Evolutionary conservation across 805 yeast species (phyloP).

Genomic region (Sugiyamaella smithiae): DNA sequence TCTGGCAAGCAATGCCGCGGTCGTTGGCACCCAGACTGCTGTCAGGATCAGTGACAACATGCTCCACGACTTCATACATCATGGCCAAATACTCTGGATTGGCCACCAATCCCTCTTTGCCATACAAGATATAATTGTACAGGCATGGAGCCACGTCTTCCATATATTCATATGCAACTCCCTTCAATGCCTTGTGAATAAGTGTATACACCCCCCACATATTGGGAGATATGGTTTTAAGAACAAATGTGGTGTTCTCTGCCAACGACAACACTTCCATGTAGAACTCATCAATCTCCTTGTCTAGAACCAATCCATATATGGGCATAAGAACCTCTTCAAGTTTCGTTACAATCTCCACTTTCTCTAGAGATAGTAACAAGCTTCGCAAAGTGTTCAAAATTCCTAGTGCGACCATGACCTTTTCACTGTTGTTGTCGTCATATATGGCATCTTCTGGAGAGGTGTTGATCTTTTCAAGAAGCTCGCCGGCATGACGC

Average conservation of each 20-base stretch:
- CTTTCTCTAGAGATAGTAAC: conserved; percentile 76
- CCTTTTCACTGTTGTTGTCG: conserved; percentile 56
- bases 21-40: conserved; percentile 57
- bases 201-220: conserved; percentile 72
- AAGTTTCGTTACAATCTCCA: conserved; percentile 62
- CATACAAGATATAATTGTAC: conserved; percentile 68
- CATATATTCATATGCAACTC: conserved; percentile 54
- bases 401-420: conserved; percentile 78
- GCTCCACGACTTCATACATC: conserved; percentile 48
- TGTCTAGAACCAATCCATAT: conserved; percentile 60
- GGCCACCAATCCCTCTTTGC: conserved; percentile 47
- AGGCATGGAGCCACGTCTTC: conserved; percentile 76
- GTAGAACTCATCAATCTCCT: conserved; percentile 68
- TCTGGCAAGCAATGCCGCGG: conserved; percentile 54
- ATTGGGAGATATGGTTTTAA: conserved; percentile 58
- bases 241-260: conserved; percentile 60
- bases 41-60: conserved; percentile 32
- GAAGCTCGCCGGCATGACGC: conserved; percentile 62
- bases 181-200: conserved; percentile 40
- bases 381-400: conserved; percentile 81
- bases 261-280: conserved; percentile 76
- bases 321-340: conserved; percentile 70
- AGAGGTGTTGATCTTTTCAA: conserved; percentile 51
- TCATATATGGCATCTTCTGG: conserved; percentile 37
- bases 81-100: conserved; percentile 49